These are phyloP conservation scores for Tolypocladium ophioglossoides DNA, from an alignment of 2,329 filamentous ascomycete genomes.

Conservation along the genomic window DNA sequence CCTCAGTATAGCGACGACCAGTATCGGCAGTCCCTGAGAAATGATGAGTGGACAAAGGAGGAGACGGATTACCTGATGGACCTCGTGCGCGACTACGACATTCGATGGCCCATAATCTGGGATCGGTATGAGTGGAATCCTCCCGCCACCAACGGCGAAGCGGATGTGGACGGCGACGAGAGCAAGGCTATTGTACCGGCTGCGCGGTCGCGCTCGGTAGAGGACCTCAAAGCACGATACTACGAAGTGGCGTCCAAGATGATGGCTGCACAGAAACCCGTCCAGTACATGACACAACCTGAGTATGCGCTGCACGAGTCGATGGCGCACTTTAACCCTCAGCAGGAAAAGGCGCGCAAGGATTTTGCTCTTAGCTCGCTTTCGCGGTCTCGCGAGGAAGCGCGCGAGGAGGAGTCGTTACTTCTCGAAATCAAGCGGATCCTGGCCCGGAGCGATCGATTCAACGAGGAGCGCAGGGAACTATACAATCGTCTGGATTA, in stretches of 20 bases:
- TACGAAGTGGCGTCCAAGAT: conserved; percentile 78
- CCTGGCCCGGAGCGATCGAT: conserved; percentile 70
- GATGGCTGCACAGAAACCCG: conserved; percentile 69
- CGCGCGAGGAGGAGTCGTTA: conserved; percentile 82
- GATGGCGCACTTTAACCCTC: conserved; percentile 77
- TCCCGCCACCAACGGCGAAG: conserved; percentile 32
- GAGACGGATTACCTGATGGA: conserved; percentile 88
- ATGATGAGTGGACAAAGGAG: conserved; percentile 74
- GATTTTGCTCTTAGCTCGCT: conserved; percentile 73
- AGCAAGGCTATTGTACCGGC: conserved; percentile 44
- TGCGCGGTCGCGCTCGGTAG: conserved; percentile 56
- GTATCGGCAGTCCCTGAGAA: conserved; percentile 66
- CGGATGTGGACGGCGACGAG: conserved; percentile 32
- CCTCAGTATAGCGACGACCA: conserved; percentile 81
- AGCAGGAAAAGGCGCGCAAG: conserved; percentile 71
- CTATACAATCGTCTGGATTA: conserved; percentile 81
- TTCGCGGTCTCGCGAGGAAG: conserved; percentile 72
- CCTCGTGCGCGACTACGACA: conserved; percentile 65
- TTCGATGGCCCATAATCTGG: conserved; percentile 85
- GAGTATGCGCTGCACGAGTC: conserved; percentile 78
- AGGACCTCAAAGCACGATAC: conserved; percentile 85
- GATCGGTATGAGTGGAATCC: conserved; percentile 77
- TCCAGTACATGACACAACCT: conserved; percentile 75
- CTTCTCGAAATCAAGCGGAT: conserved; percentile 89
- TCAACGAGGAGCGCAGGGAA: conserved; percentile 81